phyloP scores from a whole-genome alignment of 2,329 filamentous ascomycete genomes.

The Immersiporthe knoxdaviesiana region DNA sequence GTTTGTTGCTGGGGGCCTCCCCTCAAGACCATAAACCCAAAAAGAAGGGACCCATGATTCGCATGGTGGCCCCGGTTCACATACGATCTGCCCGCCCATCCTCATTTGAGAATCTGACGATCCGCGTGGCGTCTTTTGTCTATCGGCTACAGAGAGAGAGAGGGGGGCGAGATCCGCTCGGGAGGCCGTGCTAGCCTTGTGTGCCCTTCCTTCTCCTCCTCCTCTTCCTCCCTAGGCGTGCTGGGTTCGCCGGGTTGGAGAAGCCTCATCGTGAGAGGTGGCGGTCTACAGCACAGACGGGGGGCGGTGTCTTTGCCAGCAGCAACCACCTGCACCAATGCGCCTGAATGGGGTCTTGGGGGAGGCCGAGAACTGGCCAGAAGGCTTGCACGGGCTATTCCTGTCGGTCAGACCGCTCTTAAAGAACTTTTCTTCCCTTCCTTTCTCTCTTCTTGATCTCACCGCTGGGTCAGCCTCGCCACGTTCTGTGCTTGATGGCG shows the following conservation, averaged over 20 bases:
- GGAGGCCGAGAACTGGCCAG: background rate
- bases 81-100: conserved; percentile 4
- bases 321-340: background rate
- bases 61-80: background rate
- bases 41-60: background rate
- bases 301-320: background rate
- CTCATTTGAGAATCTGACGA: conserved; percentile 2
- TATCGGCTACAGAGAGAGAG: background rate
- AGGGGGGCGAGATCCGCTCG: background rate
- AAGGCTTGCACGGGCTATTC: background rate
- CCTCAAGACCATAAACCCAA: too few relatives aligned
- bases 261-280: background rate
- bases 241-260: background rate
- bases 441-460: background rate
- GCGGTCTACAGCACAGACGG: background rate
- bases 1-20: background rate
- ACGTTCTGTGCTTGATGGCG: background rate
- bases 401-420: conserved; percentile 1
- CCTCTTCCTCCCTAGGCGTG: background rate
- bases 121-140: background rate
- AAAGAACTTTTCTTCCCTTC: background rate
- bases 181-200: conserved; percentile 6
- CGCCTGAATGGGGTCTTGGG: background rate
- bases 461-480: conserved; percentile 1
- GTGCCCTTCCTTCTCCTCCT: background rate